These are phyloP conservation scores for Trapa bicornis DNA, from an alignment of 345 rosid species.

Conservation along the genomic window DNA sequence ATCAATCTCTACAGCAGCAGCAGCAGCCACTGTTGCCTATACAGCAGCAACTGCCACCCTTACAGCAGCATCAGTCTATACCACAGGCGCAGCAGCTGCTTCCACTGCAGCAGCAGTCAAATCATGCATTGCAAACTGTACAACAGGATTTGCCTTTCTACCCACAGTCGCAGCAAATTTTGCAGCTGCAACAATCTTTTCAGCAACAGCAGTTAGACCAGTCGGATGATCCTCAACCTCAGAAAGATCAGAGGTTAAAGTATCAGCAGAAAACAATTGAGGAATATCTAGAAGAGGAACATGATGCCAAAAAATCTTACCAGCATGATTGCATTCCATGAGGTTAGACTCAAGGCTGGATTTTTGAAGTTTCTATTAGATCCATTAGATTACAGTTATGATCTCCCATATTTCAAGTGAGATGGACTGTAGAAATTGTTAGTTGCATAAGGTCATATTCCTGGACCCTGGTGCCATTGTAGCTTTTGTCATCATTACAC, in stretches of 20 bases:
- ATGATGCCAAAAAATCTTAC: neutral
- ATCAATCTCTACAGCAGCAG: slow-evolving; percentile 7
- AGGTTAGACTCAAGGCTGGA: neutral
- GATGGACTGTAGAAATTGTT: neutral
- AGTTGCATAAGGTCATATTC: neutral
- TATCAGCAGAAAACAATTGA: slow-evolving; percentile 10
- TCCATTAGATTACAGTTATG: neutral
- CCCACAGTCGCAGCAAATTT: slow-evolving; percentile 12
- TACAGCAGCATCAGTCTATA: neutral
- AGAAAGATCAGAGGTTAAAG: slow-evolving; percentile 19
- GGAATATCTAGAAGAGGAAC: neutral
- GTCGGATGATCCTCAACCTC: slow-evolving; percentile 10
- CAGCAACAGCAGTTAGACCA: slow-evolving; percentile 11
- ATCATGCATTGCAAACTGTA: slow-evolving; percentile 5
- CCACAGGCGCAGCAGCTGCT: slow-evolving; percentile 6
- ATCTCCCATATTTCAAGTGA: neutral
- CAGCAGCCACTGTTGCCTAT: slow-evolving; percentile 4
- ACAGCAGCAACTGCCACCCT: slow-evolving; percentile 10
- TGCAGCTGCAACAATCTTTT: slow-evolving; percentile 7
- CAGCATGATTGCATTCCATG: neutral
- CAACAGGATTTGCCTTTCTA: slow-evolving; percentile 20
- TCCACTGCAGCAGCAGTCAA: slow-evolving; percentile 15
- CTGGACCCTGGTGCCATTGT: neutral
- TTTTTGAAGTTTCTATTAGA: neutral
- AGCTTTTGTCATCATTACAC: neutral